Evolutionary conservation across 2,329 filamentous ascomycete genomes (phyloP).

Genomic region (Apiospora sp.): DNA sequence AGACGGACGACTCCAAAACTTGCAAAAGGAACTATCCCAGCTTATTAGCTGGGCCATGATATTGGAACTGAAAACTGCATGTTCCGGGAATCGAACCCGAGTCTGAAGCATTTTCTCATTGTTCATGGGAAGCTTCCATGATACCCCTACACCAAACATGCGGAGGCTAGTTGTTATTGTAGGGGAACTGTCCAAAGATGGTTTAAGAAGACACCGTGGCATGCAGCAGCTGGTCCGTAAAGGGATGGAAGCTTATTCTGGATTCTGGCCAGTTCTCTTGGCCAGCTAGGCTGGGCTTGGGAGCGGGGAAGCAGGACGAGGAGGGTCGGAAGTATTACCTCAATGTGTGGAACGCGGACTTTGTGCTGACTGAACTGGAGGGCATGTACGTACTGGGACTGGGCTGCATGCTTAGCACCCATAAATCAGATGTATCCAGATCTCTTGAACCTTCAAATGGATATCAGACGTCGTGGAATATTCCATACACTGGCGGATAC

Average conservation of each 20-base stretch:
- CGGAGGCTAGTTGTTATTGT: slow-evolving; percentile 24
- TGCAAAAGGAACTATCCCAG: slow-evolving; percentile 3
- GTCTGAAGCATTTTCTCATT: slow-evolving; percentile 36
- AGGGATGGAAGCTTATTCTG: slow-evolving; percentile 8
- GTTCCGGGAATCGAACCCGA: slow-evolving; percentile 47
- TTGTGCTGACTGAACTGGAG: background rate
- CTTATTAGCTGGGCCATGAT: slow-evolving; percentile 9
- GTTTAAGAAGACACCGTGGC: slow-evolving; percentile 9
- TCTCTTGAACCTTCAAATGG: background rate
- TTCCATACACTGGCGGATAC: background rate
- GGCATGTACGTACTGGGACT: background rate
- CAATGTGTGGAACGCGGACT: background rate
- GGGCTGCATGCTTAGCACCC: background rate
- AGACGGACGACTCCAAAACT: background rate
- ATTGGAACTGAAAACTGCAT: slow-evolving; percentile 30
- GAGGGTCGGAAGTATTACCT: slow-evolving; percentile 10
- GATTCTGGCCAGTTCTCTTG: slow-evolving; percentile 12
- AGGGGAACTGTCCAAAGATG: background rate
- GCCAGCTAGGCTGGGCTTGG: background rate
- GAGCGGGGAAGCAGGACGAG: slow-evolving; percentile 18
- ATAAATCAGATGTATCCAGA: background rate
- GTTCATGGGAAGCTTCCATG: slow-evolving; percentile 45
- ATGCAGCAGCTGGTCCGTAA: background rate
- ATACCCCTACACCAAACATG: slow-evolving; percentile 45
- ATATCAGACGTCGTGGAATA: background rate